Base-by-base conservation (phyloP, 108 stramenopile genomes). In the Conticribra guillardii region DNA sequence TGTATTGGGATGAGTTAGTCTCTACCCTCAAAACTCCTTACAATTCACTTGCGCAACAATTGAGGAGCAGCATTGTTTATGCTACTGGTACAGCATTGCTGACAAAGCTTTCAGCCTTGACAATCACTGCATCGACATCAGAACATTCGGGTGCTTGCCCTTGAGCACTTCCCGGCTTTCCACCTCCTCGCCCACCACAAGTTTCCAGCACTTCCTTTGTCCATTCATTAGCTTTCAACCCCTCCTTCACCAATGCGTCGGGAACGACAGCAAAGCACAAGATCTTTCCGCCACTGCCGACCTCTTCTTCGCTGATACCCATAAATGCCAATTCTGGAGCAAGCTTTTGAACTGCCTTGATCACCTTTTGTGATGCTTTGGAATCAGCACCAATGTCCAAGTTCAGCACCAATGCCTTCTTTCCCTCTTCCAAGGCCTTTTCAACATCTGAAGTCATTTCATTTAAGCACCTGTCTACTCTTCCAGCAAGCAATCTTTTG, bases 371-470 rank as follows among this genome's bases (percentile, higher is more conserved):
- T 0, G 95, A 95, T 27, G 95, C 89, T 63, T 99, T 98, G 31
- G 90, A 86, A 62, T 98, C 98, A 21, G 96, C 93, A 22, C 89
- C 96, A 71, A 96, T 88, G 24, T 93, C 89, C 15, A 96, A 81
- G 34, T 93, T 90, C 50, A 97, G 50, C 27, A 91, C 84, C n/a
- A 92, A 52, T 4, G 76, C 47, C 49, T 63, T 73, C 21, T 63
- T 73, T 27, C 81, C 84, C 1, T 79, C 74, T 2, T 67, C 79
- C 33, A 91, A 45, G 29, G 89, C 93, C 46, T 49, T 56, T 56
- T 74, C 82, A 16, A 93, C 73, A 14, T 79, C 64, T 2, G 57
- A 73, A 24, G 79, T 83, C 41, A 93, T 85, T 24, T 60, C 81
- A 34, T 87, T 90, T 63, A 94, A 50, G 47, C 73, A 67, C 7